Base-by-base conservation (phyloP, 2,329 filamentous ascomycete genomes). In the Cladophialophora immunda region DNA sequence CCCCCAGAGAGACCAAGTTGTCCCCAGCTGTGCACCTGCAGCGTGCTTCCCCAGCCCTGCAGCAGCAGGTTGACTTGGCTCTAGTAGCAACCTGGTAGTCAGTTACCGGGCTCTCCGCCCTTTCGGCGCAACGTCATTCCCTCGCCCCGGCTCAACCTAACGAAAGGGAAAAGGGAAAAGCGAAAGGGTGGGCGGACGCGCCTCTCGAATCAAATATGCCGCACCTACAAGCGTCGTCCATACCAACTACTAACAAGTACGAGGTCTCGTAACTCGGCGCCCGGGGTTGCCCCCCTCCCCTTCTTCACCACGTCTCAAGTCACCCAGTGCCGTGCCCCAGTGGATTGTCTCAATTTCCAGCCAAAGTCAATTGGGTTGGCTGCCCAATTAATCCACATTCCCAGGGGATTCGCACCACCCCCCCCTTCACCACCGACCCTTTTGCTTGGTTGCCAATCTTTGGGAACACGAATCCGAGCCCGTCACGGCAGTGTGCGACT, bases 371-470 rank as follows among this genome's bases (percentile, higher is more conserved):
- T 61, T 64, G 56, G 11, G n/a, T 25, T 61, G 58, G 62, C 62
- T 58, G 62, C 55, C 62, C 62, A 64, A 58, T 64, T 32, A 64
- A 38, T 59, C 62, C 62, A 64, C 62, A 53, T 53, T 59, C 32
- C 9, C 30, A 29, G 11, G 56, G 45, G 38, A 41, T 57, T 57
- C 60, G 36, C 29, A 45, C 57, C 34, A 59, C 45, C 55, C n/a
- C n/a, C n/a, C n/a, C n/a, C n/a, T n/a, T n/a, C n/a, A n/a, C n/a
- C n/a, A n/a, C n/a, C n/a, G n/a, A 25, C 27, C 17, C 13, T 52
- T 17, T 61, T 50, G 29, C 27, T 27, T 56, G 53, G 9, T 8
- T 50, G 45, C 19, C 45, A 50, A 50, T 50, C 45, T 50, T 50
- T 50, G 32, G 45, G 45, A 54, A 34, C 36, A 41, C 57, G 38